Evolutionary conservation across 225 moss, liverwort and hornwort genomes (phyloP), one percentile per base, ranked within the genome.

Genomic region (Antitrichia curtipendula): DNA sequence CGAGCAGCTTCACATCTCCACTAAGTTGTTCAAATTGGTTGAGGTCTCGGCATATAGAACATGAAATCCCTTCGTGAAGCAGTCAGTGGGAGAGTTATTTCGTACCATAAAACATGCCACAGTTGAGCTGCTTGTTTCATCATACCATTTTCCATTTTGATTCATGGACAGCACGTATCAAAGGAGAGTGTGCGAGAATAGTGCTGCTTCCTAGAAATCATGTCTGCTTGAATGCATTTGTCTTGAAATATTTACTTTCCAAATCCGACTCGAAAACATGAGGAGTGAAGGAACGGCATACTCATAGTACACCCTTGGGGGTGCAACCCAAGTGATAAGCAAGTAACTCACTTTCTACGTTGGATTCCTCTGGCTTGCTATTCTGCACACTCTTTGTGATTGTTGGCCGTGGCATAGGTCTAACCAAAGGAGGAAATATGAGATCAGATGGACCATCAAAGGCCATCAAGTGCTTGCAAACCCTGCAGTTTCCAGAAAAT

Each of bases 381-480:
- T 56, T 84, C 79, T 82, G 82, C 64, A 52, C 88, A 63, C 45
- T 81, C 82, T 89, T 92, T 41, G 83, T 66, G 71, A 56, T 54
- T 78, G 89, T 80, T 69, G 88, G 84, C 75, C 86, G 93, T 85
- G 91, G 94, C 74, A 57, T 90, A 54, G 95, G 95, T 80, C 97
- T 92, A 34, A 96, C 94, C 83, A 97, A 70, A 27, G 97, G 97
- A 89, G 96, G 97, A 86, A 97, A 91, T 77, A 97, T 89, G 50
- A 95, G 89, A 89, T 95, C 96, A 66, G 96, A 93, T 54, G 97
- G 93, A 52, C 93, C 88, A 89, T 97, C 97, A 76, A 91, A 91
- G 34, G 93, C 93, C 85, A 95, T 93, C 91, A 96, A 86, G 62
- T 91, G 95, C 89, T 95, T 95, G 90, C 97, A 97, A 56, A 85